Evolutionary conservation across 2,329 filamentous ascomycete genomes (phyloP), one percentile per base, ranked within the genome.

Genomic region (Colletotrichum sp.): DNA sequence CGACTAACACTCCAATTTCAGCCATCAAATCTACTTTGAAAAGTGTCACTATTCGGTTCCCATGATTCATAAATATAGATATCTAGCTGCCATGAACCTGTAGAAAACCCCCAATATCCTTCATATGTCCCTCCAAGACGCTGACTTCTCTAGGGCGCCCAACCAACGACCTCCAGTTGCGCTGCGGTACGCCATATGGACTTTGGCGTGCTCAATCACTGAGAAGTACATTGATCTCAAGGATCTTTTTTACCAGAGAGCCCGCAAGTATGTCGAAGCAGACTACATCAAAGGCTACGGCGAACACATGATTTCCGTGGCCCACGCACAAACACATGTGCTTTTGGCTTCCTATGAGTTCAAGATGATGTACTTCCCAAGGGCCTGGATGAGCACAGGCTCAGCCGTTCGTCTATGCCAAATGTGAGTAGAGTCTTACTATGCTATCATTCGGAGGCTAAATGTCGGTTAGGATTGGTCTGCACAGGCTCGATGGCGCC

Each of bases 351-450:
- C 91, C 1, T 98, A 98, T 80, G 97, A 99, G 83, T 98, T 98
- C 88, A 98, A 96, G 85, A 94, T 95, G 90, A 98, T 98, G 95
- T 97, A 96, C 83, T 98, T 98, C 79, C 96, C 97, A 2, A 89
- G 97, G 78, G 97, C 97, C 1, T 98, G 97, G 97, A 92, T 98
- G 86, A 98, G 95, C 79, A 94, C 95, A 4, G 97, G 96, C 26
- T 90, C 94, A 76, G 94, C 94, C 6, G 91, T 94, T n/a, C 91
- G 96, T 66, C 85, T 98, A 69, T 91, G 92, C 66, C 94, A 98
- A 81, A 98, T 98, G 96, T 92, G 82, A 83, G 90, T 83, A 24
- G 30, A 24, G 10, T 26, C 6, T 32, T 30, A 6, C 18, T 7
- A 16, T 26, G 12, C 14, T 24, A 12, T 13, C 43, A 32, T 26